Base-by-base conservation (phyloP, 768 basidiomycete species). In the Porpolomopsis calyptriformis region DNA sequence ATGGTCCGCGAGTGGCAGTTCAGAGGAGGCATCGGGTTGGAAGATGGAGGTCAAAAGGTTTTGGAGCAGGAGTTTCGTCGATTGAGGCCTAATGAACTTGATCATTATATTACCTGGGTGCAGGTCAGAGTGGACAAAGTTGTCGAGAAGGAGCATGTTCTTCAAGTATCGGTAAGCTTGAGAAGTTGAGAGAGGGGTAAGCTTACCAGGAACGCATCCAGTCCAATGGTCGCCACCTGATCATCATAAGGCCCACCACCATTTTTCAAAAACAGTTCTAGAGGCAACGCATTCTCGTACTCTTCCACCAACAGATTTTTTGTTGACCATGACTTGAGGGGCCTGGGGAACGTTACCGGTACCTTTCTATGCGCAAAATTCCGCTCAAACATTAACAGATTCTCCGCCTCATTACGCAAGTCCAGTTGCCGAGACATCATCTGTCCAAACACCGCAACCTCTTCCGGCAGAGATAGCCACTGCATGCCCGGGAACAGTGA, bases 371-470 rank as follows among this genome's bases (percentile, higher is more conserved):
- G 69, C 7, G 76, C 71, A 55, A 99, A 99, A 58, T 97, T 90
- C 42, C 72, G 65, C 63, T 94, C 91, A 57, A 99, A 99, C 1
- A 67, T 72, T 20, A 77, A 65, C 45, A 99, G 65, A 63, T 98
- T 97, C 52, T 86, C 77, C 0, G 87, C 92, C 61, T 99, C 96
- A 49, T 84, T 76, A 27, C 90, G 73, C 39, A 99, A 67, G 63
- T 98, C 91, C 18, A 98, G 74, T 61, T 99, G 96, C 54, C 80
- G 85, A 58, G 78, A 76, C 96, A 99, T 99, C 91, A 99, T 94
- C 25, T 72, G 65, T 5, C 96, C 96, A 61, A 99, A 99, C 3
- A 94, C 89, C 19, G 78, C 67, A 5, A 98, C 94, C 62, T 99
- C 96, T 56, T 99, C 89, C 0, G 92, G 87, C 14, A 99, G 73